Conservation (phyloP, 257 asterid genomes). For the Verbascum thapsus region DNA sequence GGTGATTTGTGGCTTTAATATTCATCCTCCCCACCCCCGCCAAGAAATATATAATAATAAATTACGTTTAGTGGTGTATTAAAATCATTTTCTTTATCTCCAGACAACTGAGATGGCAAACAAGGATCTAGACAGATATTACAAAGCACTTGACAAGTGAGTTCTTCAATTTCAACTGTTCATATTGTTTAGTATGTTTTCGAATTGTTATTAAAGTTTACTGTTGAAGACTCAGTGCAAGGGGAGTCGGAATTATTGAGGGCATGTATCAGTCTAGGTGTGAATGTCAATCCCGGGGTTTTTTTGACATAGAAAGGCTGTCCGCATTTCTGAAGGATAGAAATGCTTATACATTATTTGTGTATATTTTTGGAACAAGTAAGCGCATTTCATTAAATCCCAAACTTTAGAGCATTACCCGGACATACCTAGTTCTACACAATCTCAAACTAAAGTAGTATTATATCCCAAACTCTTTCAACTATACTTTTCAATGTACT, state of each 20-base stretch:
- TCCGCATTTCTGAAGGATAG: too few species aligned
- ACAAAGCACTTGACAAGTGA: constrained; percentile 95
- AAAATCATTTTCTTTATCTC: constrained; percentile 28
- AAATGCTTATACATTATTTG: too few species aligned
- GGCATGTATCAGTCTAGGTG: neutral
- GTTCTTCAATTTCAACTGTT: constrained; percentile 33
- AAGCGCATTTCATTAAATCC: too few species aligned
- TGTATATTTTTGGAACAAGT: too few species aligned
- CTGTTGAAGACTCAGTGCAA: neutral
- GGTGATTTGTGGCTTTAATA: constrained; percentile 47
- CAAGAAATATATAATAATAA: neutral
- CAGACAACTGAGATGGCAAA: constrained; percentile 99
- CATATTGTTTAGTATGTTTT: constrained; percentile 4
- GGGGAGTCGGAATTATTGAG: neutral
- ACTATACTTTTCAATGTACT: too few species aligned
- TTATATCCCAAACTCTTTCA: too few species aligned
- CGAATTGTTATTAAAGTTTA: constrained; percentile 9
- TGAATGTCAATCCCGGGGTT: too few species aligned
- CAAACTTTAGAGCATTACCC: too few species aligned
- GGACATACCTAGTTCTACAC: too few species aligned
- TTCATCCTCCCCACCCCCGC: constrained; percentile 1
- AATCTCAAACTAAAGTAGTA: too few species aligned
- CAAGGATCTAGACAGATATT: constrained; percentile 96
- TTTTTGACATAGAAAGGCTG: too few species aligned
- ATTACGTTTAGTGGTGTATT: constrained; percentile 8